Conservation (phyloP, 2,329 filamentous ascomycete species). For the Xylaria sp. region DNA sequence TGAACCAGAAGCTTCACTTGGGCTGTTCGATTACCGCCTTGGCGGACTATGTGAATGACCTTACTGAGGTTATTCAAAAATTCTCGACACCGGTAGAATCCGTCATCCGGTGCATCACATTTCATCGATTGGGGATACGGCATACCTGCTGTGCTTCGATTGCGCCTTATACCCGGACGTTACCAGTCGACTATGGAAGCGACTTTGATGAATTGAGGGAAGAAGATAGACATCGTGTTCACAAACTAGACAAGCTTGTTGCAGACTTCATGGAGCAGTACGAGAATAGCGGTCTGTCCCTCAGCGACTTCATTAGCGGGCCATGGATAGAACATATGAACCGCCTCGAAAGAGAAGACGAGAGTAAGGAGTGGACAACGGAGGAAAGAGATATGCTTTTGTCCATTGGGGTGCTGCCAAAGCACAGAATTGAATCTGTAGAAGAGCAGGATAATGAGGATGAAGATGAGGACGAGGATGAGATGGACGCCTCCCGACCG, state of each 20-base stretch:
- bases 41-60: not conserved
- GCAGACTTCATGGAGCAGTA: slow-evolving; percentile 8
- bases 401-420: slow-evolving; percentile 7
- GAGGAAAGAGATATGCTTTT: not conserved
- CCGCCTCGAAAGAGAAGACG: slow-evolving; percentile 2
- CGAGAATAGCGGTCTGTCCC: not conserved
- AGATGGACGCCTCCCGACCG: not conserved
- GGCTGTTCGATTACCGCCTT: not conserved
- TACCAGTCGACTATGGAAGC: slow-evolving; percentile 6
- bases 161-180: too few species aligned
- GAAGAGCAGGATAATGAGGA: not conserved
- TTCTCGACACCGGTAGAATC: too few species aligned
- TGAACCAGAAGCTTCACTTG: not conserved
- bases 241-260: slow-evolving; percentile 5
- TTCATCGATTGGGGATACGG: too few species aligned
- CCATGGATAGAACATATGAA: slow-evolving; percentile 8
- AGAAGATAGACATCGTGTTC: slow-evolving; percentile 14
- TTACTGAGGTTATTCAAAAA: too few species aligned
- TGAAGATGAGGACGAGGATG: not conserved
- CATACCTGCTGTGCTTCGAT: too few species aligned
- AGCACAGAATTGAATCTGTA: not conserved
- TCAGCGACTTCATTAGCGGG: slow-evolving; percentile 5
- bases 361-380: not conserved
- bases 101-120: too few species aligned
- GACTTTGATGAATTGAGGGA: slow-evolving; percentile 18